Base-by-base conservation (phyloP, 1,284 basidiomycete species). In the Agroathelia rolfsii region DNA sequence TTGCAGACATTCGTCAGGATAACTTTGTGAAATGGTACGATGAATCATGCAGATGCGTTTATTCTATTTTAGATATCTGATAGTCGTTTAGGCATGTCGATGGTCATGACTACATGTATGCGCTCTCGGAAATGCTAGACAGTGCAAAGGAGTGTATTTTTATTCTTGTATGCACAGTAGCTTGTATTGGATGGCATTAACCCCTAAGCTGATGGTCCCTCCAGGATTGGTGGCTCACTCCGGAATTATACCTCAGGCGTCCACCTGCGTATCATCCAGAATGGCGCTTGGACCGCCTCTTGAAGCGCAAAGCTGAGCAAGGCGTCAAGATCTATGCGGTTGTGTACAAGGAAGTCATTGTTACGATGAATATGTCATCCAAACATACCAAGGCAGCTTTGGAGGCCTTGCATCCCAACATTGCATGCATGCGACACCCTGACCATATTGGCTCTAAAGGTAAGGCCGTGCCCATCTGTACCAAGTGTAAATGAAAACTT, bases 71-170 rank as follows among this genome's bases (percentile, higher is more conserved):
- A 21, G 14, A 10, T 26, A 34, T 32, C 30, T 35, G 13, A 30
- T 25, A 19, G 16, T 24, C 17, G 30, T 12, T 28, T 34, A 82
- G 81, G 79, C 85, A 89, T 49, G 70, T 92, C 31, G 88, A 92
- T 48, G 88, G 89, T 0, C 82, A 88, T 39, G 87, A 95, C 59
- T 95, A 93, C 55, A 86, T 95, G 69, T 94, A 83, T 72, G 90
- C 92, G 0, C 53, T 94, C 19, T 88, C 86, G 2, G 88, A 92
- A 58, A 66, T 93, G 53, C 66, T 95, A 15, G 88, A 94, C 32
- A 72, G 59, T 28, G 79, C 82, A 2, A 64, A 64, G 41, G 77
- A 84, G 50, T 72, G 61, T 24, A 90, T 90, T 45, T 90, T 89
- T 57, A 84, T 84, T 38, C 40, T 79, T 41, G 79, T 79, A 41